phyloP scores from a whole-genome alignment of 2,329 filamentous ascomycete genomes.

The Cadophora malorum region DNA sequence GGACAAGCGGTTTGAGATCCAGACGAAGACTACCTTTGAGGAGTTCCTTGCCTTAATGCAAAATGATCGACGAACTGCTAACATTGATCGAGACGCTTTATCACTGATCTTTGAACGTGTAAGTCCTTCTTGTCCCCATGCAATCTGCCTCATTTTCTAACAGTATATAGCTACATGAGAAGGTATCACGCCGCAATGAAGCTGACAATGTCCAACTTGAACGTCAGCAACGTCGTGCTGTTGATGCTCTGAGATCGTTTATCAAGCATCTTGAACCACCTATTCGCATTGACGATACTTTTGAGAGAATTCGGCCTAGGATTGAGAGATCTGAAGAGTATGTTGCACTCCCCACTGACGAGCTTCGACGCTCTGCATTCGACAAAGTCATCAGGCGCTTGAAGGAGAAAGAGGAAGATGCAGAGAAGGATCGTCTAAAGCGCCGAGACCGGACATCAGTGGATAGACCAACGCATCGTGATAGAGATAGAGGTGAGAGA shows the following conservation, averaged over 20 bases:
- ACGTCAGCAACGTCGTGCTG: constrained; percentile 81
- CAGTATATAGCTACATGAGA: constrained; percentile 73
- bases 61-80: constrained; percentile 85
- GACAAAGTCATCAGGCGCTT: constrained; percentile 90
- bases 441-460: constrained; percentile 63
- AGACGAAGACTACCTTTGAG: constrained; percentile 82
- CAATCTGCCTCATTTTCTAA: constrained; percentile 36
- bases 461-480: constrained; percentile 49
- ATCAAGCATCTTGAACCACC: constrained; percentile 93
- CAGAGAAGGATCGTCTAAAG: constrained; percentile 68
- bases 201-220: constrained; percentile 84
- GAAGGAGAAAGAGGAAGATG: constrained; percentile 88
- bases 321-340: constrained; percentile 86
- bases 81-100: constrained; percentile 81
- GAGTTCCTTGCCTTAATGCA: constrained; percentile 85
- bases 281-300: constrained; percentile 78
- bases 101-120: constrained; percentile 84
- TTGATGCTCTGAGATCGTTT: constrained; percentile 82
- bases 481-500: constrained; percentile 67
- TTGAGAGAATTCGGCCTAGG: constrained; percentile 83
- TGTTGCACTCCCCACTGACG: constrained; percentile 80
- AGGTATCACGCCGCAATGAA: constrained; percentile 80
- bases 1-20: constrained; percentile 93
- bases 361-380: constrained; percentile 82
- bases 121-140: constrained; percentile 43